Base-by-base conservation (phyloP, 1,284 basidiomycete species). In the Austropuccinia psidii region DNA sequence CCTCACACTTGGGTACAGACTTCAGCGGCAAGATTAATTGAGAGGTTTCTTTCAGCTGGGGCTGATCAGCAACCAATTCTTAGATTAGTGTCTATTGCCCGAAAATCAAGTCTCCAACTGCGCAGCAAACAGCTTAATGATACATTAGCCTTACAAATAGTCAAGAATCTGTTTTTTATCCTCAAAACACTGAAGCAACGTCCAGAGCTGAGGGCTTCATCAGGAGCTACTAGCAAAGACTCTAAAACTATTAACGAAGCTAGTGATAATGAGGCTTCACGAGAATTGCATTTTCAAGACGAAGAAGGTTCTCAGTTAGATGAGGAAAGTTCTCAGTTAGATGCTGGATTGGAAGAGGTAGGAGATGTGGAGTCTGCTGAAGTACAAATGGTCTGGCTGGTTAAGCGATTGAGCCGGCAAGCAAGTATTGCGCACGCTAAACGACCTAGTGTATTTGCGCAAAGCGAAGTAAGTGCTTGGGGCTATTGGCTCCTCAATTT, bases 1-100 rank as follows among this genome's bases (percentile, higher is more conserved):
- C 93, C 94, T 13, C 95, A 99, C 81, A 87, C 90, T 4, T 98
- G 94, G 95, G 92, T 96, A 0, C 88, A 94, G 39, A 87, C 87
- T 15, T 89, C 89, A 0, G 85, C 93, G 0, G 89, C 89, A 76
- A 86, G 91, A 55, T 83, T 93, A 7, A 81, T 97, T 0, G 91
- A 91, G 5, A 79, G 85, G 6, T 81, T 94, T 7, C 92, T 91
- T 79, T 83, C 85, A 2, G 0, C 64, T 55, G 78, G 82, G 9
- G 72, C n/a, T 70, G 62, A 55, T 58, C n/a, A n/a, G n/a, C n/a
- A n/a, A n/a, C n/a, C n/a, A n/a, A n/a, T n/a, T n/a, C n/a, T n/a
- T n/a, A n/a, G n/a, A n/a, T 57, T 93, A 82, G 84, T 87, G 69
- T 87, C 88, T 33, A 83, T 90, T 8, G 90, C 93, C 0, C 84